Conservation (phyloP, 306 rosid genomes). For the Betula pendula region DNA sequence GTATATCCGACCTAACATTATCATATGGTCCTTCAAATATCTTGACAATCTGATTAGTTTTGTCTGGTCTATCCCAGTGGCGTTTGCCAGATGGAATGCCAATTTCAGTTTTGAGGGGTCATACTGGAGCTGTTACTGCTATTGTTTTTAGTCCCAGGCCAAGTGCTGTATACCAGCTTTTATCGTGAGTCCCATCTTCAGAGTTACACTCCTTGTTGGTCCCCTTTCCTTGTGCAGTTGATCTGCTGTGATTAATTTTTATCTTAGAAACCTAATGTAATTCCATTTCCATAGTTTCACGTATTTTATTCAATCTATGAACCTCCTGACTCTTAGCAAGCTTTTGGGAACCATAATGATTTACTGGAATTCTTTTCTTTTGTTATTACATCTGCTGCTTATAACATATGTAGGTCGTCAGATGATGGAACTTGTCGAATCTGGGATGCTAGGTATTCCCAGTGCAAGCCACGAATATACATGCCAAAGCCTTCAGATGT, state of each 20-base stretch:
- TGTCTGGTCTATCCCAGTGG: conserved; percentile 59
- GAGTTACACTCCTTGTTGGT: conserved; percentile 28
- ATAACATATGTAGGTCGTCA: conserved; percentile 59
- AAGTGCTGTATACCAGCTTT: conserved; percentile 56
- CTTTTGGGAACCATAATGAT: conserved; percentile 6
- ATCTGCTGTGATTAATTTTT: conserved; percentile 10
- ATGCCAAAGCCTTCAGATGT: conserved; percentile 66
- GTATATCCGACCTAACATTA: conserved; percentile 29
- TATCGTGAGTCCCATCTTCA: conserved; percentile 64
- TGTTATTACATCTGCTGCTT: conserved; percentile 14
- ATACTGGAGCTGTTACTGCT: conserved; percentile 80
- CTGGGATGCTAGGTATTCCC: conserved; percentile 87
- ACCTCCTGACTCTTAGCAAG: conserved; percentile 9
- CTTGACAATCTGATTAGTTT: conserved; percentile 25
- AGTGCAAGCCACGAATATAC: conserved; percentile 59
- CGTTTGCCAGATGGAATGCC: conserved; percentile 90
- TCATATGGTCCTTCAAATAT: conserved; percentile 17
- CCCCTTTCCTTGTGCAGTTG: conserved; percentile 14
- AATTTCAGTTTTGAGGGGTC: conserved; percentile 85
- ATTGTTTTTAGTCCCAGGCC: conserved; percentile 87
- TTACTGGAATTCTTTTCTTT: conserved; percentile 9
- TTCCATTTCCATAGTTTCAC: conserved; percentile 6
- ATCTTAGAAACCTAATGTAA: conserved; percentile 7
- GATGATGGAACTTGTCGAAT: conserved; percentile 94
- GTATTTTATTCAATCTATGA: conserved; percentile 1